These are phyloP conservation scores for Thermochaetoides dissita DNA, from an alignment of 2,329 filamentous ascomycete genomes.

Conservation along the genomic window DNA sequence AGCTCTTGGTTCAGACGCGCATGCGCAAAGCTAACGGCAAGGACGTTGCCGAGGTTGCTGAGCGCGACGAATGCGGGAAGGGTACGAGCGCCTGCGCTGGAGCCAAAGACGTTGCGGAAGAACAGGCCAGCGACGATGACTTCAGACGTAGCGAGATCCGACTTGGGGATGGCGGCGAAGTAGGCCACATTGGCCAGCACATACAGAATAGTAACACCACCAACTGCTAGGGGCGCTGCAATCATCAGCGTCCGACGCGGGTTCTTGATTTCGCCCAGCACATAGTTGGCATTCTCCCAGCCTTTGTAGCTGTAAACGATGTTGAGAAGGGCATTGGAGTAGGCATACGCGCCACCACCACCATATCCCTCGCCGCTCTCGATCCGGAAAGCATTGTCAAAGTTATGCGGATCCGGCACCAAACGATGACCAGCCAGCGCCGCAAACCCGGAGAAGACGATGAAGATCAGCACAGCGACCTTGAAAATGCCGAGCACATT, in stretches of 20 bases:
- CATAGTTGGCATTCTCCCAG: conserved; percentile 52
- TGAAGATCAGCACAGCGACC: conserved; percentile 43
- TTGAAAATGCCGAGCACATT: conserved; percentile 49
- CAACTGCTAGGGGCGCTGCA: conserved; percentile 44
- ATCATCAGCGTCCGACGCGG: conserved; percentile 30
- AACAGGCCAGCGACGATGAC: conserved; percentile 48
- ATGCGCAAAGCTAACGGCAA: conserved; percentile 46
- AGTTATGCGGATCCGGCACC: conserved; percentile 40
- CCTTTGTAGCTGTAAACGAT: conserved; percentile 50
- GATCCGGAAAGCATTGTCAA: conserved; percentile 38
- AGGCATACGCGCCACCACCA: conserved; percentile 35
- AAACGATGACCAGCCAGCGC: conserved; percentile 36
- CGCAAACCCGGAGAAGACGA: conserved; percentile 46
- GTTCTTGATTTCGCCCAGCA: conserved; percentile 32
- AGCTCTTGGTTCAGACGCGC: conserved; percentile 48
- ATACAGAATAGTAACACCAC: conserved; percentile 45
- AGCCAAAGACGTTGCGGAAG: conserved; percentile 47
- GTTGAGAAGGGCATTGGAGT: conserved; percentile 42
- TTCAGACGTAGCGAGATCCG: conserved; percentile 41
- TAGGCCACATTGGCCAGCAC: conserved; percentile 52
- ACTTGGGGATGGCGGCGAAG: conserved; percentile 47
- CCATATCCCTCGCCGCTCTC: conserved; percentile 30
- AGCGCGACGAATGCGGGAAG: conserved; percentile 40
- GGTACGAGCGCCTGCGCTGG: conserved; percentile 26
- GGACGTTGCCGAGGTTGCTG: conserved; percentile 47